A percentile compares a stretch with the other conserved stretches of the same genome.
These are phyloP conservation scores for Solidago caesia DNA, from an alignment of 129 eudicot genomes.

Conservation along the genomic window DNA sequence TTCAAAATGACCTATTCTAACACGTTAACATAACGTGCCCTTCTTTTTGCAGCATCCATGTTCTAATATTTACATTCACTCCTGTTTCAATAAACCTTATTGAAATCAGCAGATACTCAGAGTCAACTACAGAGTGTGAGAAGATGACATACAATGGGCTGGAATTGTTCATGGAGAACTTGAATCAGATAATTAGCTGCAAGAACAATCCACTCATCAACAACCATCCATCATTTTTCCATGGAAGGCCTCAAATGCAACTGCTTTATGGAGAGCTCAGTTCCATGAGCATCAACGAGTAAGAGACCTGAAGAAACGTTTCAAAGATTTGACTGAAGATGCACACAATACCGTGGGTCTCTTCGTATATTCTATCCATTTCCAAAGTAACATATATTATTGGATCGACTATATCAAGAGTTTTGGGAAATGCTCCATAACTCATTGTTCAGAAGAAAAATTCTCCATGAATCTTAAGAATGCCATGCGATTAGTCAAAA, in stretches of 20 bases:
- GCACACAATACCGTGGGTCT: slow-evolving; percentile 15
- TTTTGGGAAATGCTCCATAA: no score
- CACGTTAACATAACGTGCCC: no score
- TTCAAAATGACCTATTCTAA: no score
- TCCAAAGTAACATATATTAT: no score
- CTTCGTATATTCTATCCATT: no score
- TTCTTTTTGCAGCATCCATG: no score
- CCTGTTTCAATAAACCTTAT: no score
- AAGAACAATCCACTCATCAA: background rate
- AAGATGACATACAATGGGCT: slow-evolving; percentile 16
- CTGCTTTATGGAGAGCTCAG: slow-evolving; percentile 8
- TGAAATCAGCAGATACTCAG: no score
- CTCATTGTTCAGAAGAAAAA: background rate
- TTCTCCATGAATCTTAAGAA: background rate
- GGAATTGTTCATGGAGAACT: slow-evolving; percentile 16
- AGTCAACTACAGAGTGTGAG: no score
- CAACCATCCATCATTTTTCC: background rate
- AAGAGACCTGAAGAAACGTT: background rate
- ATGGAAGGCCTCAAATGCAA: slow-evolving; percentile 8
- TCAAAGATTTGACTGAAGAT: slow-evolving; percentile 13
- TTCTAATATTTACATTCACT: no score
- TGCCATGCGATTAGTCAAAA: slow-evolving; percentile 6
- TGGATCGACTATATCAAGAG: no score
- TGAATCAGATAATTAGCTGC: slow-evolving; percentile 10
- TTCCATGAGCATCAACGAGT: background rate